These are phyloP conservation scores for Fraxinus sp. DNA, from an alignment of 305 asterid genomes.

Conservation along the genomic window DNA sequence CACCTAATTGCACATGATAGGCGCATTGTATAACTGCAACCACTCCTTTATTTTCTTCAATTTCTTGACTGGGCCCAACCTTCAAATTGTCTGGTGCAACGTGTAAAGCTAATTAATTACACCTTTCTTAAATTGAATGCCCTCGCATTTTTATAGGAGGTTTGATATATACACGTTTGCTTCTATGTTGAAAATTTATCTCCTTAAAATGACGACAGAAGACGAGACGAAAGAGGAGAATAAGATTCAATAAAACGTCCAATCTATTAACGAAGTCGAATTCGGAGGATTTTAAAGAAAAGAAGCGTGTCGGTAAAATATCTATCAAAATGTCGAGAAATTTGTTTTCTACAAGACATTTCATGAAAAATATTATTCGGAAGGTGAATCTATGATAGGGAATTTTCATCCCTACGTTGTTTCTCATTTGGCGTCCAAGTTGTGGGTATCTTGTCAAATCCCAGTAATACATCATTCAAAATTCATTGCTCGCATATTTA, in stretches of 20 bases:
- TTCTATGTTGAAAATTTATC: not conserved
- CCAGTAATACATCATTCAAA: too few species aligned
- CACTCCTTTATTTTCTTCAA: not conserved
- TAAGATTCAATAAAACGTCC: too few species aligned
- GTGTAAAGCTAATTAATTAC: not conserved
- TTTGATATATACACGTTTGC: not conserved
- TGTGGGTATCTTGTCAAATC: too few species aligned
- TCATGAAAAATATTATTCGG: not conserved
- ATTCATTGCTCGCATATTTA: too few species aligned
- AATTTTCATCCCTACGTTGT: too few species aligned
- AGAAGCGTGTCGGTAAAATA: not conserved
- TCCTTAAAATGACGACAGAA: not conserved
- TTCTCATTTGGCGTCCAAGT: too few species aligned
- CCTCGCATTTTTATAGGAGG: not conserved
- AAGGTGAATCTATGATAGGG: too few species aligned
- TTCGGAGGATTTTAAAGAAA: not conserved
- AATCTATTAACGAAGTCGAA: not conserved
- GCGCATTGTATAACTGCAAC: not conserved
- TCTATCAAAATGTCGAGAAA: not conserved
- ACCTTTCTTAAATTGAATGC: not conserved
- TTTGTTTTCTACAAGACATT: too few species aligned
- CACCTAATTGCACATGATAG: not conserved
- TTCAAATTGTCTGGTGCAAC: not conserved
- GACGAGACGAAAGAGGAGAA: not conserved
- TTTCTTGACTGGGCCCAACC: not conserved